Evolutionary conservation across 192 early-diverging fungal genomes (phyloP).

Genomic region (Podila minutissima): DNA sequence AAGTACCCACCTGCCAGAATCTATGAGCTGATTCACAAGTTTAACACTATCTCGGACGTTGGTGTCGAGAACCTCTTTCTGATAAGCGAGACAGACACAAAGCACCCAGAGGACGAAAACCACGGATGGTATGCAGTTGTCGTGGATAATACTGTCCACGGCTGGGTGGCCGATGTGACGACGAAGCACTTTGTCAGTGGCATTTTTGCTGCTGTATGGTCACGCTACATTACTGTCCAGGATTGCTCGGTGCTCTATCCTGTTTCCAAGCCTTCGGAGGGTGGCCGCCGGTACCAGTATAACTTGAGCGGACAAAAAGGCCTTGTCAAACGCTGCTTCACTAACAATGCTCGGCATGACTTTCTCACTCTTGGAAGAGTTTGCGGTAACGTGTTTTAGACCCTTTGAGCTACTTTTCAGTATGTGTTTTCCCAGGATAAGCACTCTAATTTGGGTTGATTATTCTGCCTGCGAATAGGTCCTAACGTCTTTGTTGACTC

Average conservation of each 20-base stretch:
- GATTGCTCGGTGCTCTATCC: slow-evolving; percentile 46
- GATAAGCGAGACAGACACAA: slow-evolving; percentile 17
- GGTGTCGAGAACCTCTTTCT: slow-evolving; percentile 44
- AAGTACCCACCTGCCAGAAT: slow-evolving; percentile 43
- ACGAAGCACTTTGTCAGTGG: slow-evolving; percentile 41
- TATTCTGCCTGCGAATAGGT: background rate
- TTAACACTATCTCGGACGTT: slow-evolving; percentile 30
- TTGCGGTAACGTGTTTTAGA: slow-evolving; percentile 17
- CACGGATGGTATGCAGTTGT: slow-evolving; percentile 47
- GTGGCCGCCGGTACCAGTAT: slow-evolving; percentile 48
- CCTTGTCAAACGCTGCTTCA: slow-evolving; percentile 47
- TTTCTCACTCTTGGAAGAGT: slow-evolving; percentile 39
- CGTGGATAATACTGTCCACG: slow-evolving; percentile 24
- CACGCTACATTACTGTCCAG: slow-evolving; percentile 40
- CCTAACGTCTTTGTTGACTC: slow-evolving; percentile 46
- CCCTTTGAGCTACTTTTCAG: background rate
- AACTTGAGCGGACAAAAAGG: slow-evolving; percentile 49
- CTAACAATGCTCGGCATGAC: slow-evolving; percentile 41
- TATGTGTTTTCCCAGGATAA: too few species aligned
- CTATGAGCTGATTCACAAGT: slow-evolving; percentile 42
- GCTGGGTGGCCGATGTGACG: slow-evolving; percentile 48
- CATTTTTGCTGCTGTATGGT: slow-evolving; percentile 34
- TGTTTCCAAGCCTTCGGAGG: slow-evolving; percentile 36
- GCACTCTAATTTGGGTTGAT: background rate
- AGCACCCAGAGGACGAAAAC: slow-evolving; percentile 34